Evolutionary conservation across 495 filamentous ascomycete genomes (phyloP), one percentile per base, ranked within the genome.

Genomic region (Trichocladium uniseriatum): DNA sequence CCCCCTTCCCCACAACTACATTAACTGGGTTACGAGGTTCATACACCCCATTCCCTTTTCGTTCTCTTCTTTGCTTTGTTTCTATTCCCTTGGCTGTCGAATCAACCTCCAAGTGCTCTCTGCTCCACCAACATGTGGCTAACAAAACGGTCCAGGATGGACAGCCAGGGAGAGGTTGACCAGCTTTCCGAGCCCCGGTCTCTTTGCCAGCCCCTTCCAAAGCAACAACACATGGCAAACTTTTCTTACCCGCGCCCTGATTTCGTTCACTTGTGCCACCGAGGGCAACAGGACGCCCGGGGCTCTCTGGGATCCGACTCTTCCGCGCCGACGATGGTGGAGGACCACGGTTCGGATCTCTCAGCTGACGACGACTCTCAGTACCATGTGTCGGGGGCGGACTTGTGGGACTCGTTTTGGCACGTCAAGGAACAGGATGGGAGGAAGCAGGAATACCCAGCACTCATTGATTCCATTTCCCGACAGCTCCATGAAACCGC

Each of bases 321-420:
- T 8, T 64, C 59, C 0, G 49, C 57, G 1, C 58, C 62, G 11
- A 55, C 50, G 3, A 58, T 60, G 62, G 42, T 65, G 2, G 56
- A 63, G 36, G 64, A 65, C 45, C 52, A 54, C 7, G 62, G 54
- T 9, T 63, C 60, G 3, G 62, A 63, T 42, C 15, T 58, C n/a
- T 60, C 60, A 5, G 24, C 41, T 6, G 62, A 64, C 3, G 63
- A 65, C 16, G 64, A 65, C 29, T 52, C 48, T 34, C 54, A 65
- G 21, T 47, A 58, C 24, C 49, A 45, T 22, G 31, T 32, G 3
- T 35, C 51, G 6, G 53, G 50, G 4, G 14, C 52, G 3, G 52
- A 55, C 19, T 32, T 56, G 8, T 66, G 63, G 63, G 56, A 65
- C 27, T 49, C 52, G 9, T 32, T 32, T 32, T 55, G 50, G 52